Base-by-base conservation (phyloP, 805 yeast species). In the Teunomyces kruisii region DNA sequence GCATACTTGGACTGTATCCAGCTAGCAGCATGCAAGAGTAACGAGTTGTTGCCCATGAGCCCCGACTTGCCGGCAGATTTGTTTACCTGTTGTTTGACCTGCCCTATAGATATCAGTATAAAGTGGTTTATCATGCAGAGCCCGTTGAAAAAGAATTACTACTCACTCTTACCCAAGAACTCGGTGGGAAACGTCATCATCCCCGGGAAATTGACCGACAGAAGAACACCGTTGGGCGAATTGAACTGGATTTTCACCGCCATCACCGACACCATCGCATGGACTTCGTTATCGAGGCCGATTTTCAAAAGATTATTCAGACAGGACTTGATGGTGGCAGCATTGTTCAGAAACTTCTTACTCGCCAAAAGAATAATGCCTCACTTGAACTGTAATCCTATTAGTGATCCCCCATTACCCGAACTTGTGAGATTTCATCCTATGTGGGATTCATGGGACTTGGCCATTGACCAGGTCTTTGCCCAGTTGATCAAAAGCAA, bases 381-480 rank as follows among this genome's bases (percentile, higher is more conserved):
- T 2, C 83, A 86, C 55, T 83, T 86, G 53, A 90, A 91, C 48
- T 91, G 97, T 61, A 95, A 90, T 59, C 98, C 99, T 1, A 82
- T 91, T 2, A 88, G 96, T 13, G 95, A 89, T 51, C 99, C 99
- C 1, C 89, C 87, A 8, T 69, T 94, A 31, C 98, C 99, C 0
- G 94, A 89, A 44, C 71, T 81, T 10, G 79, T 84, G 5, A 81
- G 87, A 39, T 78, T 80, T 49, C 97, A 94, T 60, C 82, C 95
- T 4, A 84, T 94, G 88, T 94, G 99, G 99, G 94, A 89, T 47
- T 84, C 97, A 0, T 94, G 99, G 98, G 98, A 94, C 59, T 72
- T 94, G 50, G 97, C 99, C 0, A 84, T 94, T 32, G 98, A 94
- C 61, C 97, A 94, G 59, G 95, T 95, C 3, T 70, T 94, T 37